Base-by-base conservation (phyloP, 805 yeast species). In the Nakazawaea wyomingensis region DNA sequence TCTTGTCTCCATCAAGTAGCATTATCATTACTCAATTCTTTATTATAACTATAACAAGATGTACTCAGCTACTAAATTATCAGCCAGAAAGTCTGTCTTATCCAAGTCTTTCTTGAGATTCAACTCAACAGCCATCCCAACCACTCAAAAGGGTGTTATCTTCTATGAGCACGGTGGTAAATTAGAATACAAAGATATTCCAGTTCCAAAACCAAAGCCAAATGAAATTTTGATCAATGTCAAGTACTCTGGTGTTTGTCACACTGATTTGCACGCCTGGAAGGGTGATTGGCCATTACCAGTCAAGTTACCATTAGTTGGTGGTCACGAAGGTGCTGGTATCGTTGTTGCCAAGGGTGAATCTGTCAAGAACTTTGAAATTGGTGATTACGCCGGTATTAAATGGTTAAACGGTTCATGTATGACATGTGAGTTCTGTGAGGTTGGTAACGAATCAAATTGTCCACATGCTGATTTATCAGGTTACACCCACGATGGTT, bases 281-380 rank as follows among this genome's bases (percentile, higher is more conserved):
- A 74, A 77, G 57, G 83, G 83, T 55, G 84, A 78, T 57, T 78
- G 83, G 84, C 79, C 85, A 48, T 69, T 80, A 65, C 74, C 63
- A 57, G 68, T 56, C 61, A 72, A 57, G 68, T 66, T 78, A 53
- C 85, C 84, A 33, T 67, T 79, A 53, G 82, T 79, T 36, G 85
- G 85, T 54, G 85, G 85, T 57, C 85, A 79, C 62, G 85, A 79
- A 64, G 85, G 85, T 69, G 83, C 84, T 38, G 85, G 85, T 64
- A 72, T 74, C 28, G 85, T 79, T 49, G 85, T 79, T 48, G 82
- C 74, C 39, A 65, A 69, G 60, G 85, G 85, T 56, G 69, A 69
- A 34, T 67, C 72, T 54, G 85, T 79, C 46, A 69, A 64, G 41
- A 78, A 76, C 51, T 79, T 80, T 67, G 67, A 78, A 56, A 57